Conservation (phyloP, 2,329 filamentous ascomycete genomes). For the Rhynchosporium agropyri region DNA sequence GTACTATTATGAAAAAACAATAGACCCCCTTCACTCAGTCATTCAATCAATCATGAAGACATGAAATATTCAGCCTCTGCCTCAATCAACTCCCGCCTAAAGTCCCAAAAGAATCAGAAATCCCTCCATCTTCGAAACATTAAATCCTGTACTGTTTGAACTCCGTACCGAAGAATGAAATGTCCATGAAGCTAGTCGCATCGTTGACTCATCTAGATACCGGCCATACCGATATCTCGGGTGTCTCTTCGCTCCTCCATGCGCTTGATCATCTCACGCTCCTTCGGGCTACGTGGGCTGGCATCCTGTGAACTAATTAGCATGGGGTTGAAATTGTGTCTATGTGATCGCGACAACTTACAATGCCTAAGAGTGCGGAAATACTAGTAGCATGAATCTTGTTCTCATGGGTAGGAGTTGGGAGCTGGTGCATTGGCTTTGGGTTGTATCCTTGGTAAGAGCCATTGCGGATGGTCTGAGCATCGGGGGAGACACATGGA, state of each 20-base stretch:
- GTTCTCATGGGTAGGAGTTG: slow-evolving; percentile 49
- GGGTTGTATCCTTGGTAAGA: slow-evolving; percentile 37
- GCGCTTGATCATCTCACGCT: slow-evolving; percentile 59
- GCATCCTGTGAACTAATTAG: slow-evolving; percentile 46
- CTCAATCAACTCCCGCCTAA: slow-evolving; percentile 17
- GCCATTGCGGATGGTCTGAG: slow-evolving; percentile 27
- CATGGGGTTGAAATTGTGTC: neutral
- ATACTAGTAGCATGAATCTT: slow-evolving; percentile 54
- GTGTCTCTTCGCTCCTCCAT: slow-evolving; percentile 51
- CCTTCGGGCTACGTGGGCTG: slow-evolving; percentile 58
- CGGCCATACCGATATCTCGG: slow-evolving; percentile 36
- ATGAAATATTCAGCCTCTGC: slow-evolving; percentile 16
- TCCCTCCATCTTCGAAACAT: slow-evolving; percentile 23
- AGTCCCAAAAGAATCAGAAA: slow-evolving; percentile 19
- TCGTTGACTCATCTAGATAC: slow-evolving; percentile 29
- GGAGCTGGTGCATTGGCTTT: slow-evolving; percentile 56
- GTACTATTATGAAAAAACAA: slow-evolving; percentile 22
- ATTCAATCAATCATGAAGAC: slow-evolving; percentile 23
- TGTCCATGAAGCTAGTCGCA: slow-evolving; percentile 26
- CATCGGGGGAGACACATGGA: slow-evolving; percentile 42
- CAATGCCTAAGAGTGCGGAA: slow-evolving; percentile 62
- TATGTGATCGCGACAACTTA: slow-evolving; percentile 25
- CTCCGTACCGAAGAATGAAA: slow-evolving; percentile 26
- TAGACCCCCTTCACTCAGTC: slow-evolving; percentile 18
- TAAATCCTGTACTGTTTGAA: slow-evolving; percentile 16